Base-by-base conservation (phyloP, 2,329 filamentous ascomycete species). In the Nannizziopsis barbatae region DNA sequence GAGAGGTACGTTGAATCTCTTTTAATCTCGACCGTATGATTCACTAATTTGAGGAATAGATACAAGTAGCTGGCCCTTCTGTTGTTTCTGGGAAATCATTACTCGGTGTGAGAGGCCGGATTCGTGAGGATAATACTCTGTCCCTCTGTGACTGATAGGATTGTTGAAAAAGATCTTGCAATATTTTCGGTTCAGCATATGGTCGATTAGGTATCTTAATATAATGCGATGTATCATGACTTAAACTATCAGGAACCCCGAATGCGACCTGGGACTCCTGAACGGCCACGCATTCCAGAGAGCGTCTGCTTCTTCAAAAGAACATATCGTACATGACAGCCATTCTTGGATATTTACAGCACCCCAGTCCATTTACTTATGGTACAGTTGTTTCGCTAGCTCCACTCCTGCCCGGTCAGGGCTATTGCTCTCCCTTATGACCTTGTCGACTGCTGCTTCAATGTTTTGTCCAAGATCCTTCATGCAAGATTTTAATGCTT, bases 121-220 rank as follows among this genome's bases (percentile, higher is more conserved):
- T 92, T 57, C 73, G 78, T 42, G 74, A 81, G 39, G 86, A 93
- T 63, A 79, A 85, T 61, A 89, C 85, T 1, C 63, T 93, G 58
- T 12, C 17, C 75, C 81, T 31, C 78, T 69, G 11, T 57, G 50
- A 50, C 33, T 37, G 37, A 20, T 5, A 22, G 7, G n/a, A 22
- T 22, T 42, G 31, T 31, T 15, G 12, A 27, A 42, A 14, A 5
- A 15, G 6, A 7, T 27, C 9, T 15, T 3, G 18, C n/a, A 15
- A 5, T 20, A 5, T 38, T 15, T 14, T 11, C 12, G 17, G 18
- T 17, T 33, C 22, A 38, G 10, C 14, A 17, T 37, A 12, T 37
- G 11, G 17, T 37, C 1, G 14, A 37, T 37, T n/a, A 17, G 9
- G 11, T 37, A 14, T 37, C 35, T 37, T 12, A 7, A 37, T 14